Percentiles rank a stretch among this genome's conserved stretches.
These are phyloP conservation scores for Russula compacta DNA, from an alignment of 768 basidiomycete species.

Conservation along the genomic window DNA sequence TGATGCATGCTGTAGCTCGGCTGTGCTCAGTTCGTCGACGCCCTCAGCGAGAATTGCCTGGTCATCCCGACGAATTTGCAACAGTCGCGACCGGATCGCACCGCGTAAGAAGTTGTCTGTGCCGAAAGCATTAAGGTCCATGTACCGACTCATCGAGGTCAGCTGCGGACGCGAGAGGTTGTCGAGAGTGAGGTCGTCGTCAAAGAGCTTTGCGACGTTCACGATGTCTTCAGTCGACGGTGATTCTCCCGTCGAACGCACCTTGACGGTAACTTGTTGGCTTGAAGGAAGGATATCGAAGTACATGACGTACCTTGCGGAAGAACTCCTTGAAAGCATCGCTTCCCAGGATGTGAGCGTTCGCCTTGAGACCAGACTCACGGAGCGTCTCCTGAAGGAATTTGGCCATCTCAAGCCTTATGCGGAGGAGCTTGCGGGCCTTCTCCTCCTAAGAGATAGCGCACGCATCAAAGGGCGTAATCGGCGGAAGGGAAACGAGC, in stretches of 20 bases:
- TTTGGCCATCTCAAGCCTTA: slow-evolving; percentile 97
- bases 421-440: slow-evolving; percentile 87
- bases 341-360: slow-evolving; percentile 84
- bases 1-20: slow-evolving; percentile 87
- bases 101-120: slow-evolving; percentile 98
- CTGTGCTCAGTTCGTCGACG: slow-evolving; percentile 80
- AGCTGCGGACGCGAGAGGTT: slow-evolving; percentile 97
- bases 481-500: background rate
- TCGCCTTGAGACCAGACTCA: slow-evolving; percentile 88
- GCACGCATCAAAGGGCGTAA: background rate
- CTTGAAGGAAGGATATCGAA: background rate
- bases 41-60: slow-evolving; percentile 87
- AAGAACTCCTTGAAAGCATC: slow-evolving; percentile 99
- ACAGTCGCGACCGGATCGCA: slow-evolving; percentile 73
- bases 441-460: slow-evolving; percentile 72
- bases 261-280: slow-evolving; percentile 33
- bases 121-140: slow-evolving; percentile 97
- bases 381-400: slow-evolving; percentile 96
- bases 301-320: slow-evolving; percentile 59
- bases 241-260: slow-evolving; percentile 90
- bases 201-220: slow-evolving; percentile 93
- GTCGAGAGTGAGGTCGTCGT: slow-evolving; percentile 96
- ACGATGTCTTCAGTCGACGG: slow-evolving; percentile 85
- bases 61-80: slow-evolving; percentile 84
- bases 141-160: slow-evolving; percentile 94